A percentile compares a stretch with the other conserved stretches of the same genome.
Conservation (phyloP, 768 basidiomycete genomes). For the Mrakia frigida region DNA sequence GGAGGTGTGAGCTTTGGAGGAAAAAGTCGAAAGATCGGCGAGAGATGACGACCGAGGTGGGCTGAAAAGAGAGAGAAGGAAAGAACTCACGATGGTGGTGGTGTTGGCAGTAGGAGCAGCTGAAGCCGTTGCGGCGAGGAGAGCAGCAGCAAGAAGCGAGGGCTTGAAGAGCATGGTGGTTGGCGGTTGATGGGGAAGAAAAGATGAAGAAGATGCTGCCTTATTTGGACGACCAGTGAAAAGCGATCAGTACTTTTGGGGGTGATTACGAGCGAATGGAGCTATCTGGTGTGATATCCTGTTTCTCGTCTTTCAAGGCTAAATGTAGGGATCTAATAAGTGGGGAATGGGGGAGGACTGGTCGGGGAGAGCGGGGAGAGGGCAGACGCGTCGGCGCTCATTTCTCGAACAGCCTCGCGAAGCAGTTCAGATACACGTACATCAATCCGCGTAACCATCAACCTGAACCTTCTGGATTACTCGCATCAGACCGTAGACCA, state of each 20-base stretch:
- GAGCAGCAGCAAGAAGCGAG: not conserved
- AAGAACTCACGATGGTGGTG: not conserved
- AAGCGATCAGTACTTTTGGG: too few species aligned
- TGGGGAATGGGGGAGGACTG: too few species aligned
- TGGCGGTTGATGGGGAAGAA: not conserved
- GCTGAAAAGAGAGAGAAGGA: not conserved
- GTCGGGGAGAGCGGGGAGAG: too few species aligned
- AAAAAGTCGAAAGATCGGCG: not conserved
- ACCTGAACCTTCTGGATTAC: conserved; percentile 24
- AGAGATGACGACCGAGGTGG: not conserved
- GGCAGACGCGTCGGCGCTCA: too few species aligned
- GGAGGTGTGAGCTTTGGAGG: not conserved
- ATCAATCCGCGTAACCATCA: conserved; percentile 5
- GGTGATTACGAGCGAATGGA: too few species aligned
- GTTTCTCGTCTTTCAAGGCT: too few species aligned
- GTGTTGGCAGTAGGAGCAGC: not conserved
- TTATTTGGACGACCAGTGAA: not conserved
- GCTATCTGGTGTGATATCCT: too few species aligned
- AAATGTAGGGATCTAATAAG: too few species aligned
- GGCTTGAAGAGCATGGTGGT: not conserved
- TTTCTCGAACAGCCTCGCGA: too few species aligned
- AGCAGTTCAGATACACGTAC: too few species aligned
- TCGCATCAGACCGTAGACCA: conserved; percentile 23
- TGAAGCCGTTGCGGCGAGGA: not conserved
- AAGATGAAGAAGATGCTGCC: not conserved